Evolutionary conservation across 2,329 filamentous ascomycete species (phyloP), one percentile per base, ranked within the genome.

Genomic region (Meredithiella fracta): DNA sequence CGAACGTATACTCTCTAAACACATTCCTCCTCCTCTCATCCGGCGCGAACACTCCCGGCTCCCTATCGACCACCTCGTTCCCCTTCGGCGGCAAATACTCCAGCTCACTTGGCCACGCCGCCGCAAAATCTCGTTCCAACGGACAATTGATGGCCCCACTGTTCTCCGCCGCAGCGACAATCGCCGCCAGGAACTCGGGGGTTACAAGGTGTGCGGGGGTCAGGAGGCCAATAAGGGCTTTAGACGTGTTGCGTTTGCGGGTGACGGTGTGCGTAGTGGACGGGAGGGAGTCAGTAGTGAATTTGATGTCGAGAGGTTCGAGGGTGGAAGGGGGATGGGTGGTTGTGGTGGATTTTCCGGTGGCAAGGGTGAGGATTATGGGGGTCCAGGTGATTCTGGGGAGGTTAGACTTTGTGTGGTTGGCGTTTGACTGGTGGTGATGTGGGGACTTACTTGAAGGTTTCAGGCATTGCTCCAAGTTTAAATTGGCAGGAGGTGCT

Each of bases 221-320:
- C 38, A 96, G 82, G 8, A 98, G 73, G 1, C 87, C 91, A 64
- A 94, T 88, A 1, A 98, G 73, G 0, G 86, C 87, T 61, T 88
- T 89, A 0, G 90, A 78, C 0, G 88, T 91, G 66, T 97, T 98
- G 51, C 92, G 78, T 68, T 94, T 96, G 66, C 82, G 86, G 6
- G 87, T 82, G 34, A 97, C 81, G 9, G 94, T 85, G 67, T 97
- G 90, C 0, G 91, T 95, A 0, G 91, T 96, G 26, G 77, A 70
- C 15, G 72, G 75, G 25, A 76, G 70, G 66, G 88, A 96, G 3
- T 89, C 82, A 47, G 78, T 73, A 14, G 85, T 72, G 14, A 88
- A 82, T 67, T 96, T 97, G 67, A 97, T 83, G 65, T 95, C 92
- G n/a, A 94, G 74, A 47, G 83, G 78, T 65, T 94, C 88, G 17